These are phyloP conservation scores for Tetracladium maxilliforme DNA, from an alignment of 2,329 filamentous ascomycete species.

Conservation along the genomic window DNA sequence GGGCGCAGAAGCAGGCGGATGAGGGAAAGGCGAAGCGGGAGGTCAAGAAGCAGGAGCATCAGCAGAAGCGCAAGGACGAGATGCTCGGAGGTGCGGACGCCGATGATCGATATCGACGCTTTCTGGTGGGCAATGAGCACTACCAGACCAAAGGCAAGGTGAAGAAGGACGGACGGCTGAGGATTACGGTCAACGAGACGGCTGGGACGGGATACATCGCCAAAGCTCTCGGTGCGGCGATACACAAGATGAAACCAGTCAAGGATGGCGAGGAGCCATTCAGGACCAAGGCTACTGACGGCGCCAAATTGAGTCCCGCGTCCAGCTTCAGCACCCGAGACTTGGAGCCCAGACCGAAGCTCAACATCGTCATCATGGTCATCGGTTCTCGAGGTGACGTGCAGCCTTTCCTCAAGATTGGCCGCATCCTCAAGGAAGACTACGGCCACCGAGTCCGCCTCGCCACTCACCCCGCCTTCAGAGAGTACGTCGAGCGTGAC, in stretches of 20 bases:
- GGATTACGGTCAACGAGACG: slow-evolving; percentile 59
- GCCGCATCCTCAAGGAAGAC: slow-evolving; percentile 54
- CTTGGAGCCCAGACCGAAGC: slow-evolving; percentile 25
- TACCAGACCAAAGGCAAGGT: slow-evolving; percentile 51
- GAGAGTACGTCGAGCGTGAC: slow-evolving; percentile 60
- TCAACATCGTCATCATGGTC: slow-evolving; percentile 76
- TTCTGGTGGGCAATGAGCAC: slow-evolving; percentile 47
- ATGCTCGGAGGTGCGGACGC: no score
- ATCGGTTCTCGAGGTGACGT: slow-evolving; percentile 70
- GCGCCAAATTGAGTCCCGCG: slow-evolving; percentile 3
- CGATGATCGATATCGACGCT: slow-evolving; percentile 34
- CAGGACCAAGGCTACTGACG: slow-evolving; percentile 14
- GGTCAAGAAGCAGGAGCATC: no score
- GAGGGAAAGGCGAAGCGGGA: no score
- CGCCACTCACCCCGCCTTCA: slow-evolving; percentile 66
- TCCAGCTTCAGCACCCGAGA: slow-evolving; percentile 4
- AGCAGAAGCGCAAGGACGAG: no score
- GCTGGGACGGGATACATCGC: slow-evolving; percentile 57
- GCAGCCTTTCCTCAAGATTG: slow-evolving; percentile 66
- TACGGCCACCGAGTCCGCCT: slow-evolving; percentile 65
- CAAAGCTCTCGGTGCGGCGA: slow-evolving; percentile 53
- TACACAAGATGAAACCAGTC: slow-evolving; percentile 13
- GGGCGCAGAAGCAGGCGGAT: no score
- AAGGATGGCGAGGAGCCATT: neutral
- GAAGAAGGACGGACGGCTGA: slow-evolving; percentile 54